phyloP scores from a whole-genome alignment of 2,329 filamentous ascomycete species.

The Teratosphaeriaceae sp. region DNA sequence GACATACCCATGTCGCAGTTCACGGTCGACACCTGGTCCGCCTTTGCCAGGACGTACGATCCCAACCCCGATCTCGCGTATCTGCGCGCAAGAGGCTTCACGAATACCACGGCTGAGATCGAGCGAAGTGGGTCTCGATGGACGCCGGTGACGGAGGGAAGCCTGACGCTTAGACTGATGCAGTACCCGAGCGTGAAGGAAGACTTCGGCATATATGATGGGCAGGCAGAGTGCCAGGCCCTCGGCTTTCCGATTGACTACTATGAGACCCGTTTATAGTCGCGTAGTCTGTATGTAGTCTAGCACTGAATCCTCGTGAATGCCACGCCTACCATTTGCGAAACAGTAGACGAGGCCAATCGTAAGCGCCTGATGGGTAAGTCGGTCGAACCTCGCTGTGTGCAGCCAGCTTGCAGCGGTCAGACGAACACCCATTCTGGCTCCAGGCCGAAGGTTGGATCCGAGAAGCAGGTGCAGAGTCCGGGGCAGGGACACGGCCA shows the following conservation, averaged over 20 bases:
- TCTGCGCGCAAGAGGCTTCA: conserved; percentile 24
- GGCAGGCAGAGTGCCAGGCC: conserved; percentile 8
- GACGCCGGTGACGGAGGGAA: conserved; percentile 8
- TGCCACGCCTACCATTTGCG: no score
- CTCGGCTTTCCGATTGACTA: conserved; percentile 9
- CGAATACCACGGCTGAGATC: conserved; percentile 18
- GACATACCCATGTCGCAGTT: conserved; percentile 29
- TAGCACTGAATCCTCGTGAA: no score
- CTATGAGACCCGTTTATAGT: conserved; percentile 3
- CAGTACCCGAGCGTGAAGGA: conserved; percentile 17
- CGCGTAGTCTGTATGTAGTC: no score
- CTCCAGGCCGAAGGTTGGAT: no score
- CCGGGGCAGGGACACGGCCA: no score
- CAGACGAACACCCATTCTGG: no score
- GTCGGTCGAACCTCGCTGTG: no score
- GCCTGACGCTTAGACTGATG: conserved; percentile 18
- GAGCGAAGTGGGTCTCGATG: conserved; percentile 15
- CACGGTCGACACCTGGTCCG: conserved; percentile 27
- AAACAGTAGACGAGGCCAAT: no score
- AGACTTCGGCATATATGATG: conserved; percentile 8
- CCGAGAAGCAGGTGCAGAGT: no score
- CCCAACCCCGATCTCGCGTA: conserved; percentile 20
- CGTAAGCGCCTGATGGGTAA: no score
- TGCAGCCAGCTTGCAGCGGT: no score
- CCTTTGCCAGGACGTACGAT: conserved; percentile 26